phyloP scores from a whole-genome alignment of 257 asterid genomes.

The Eucommia ulmoides region DNA sequence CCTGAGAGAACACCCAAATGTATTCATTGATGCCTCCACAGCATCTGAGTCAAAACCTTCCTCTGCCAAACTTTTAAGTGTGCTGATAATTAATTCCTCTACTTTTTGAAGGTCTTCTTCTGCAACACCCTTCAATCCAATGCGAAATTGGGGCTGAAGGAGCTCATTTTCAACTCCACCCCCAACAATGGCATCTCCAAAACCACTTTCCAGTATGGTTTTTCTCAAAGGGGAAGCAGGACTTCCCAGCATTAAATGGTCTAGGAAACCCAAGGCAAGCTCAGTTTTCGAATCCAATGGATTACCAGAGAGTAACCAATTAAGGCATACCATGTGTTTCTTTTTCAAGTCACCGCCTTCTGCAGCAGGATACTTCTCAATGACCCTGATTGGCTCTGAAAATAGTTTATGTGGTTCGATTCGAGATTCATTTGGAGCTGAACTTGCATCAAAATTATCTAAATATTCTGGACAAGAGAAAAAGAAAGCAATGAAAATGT shows the following conservation, averaged over 20 bases:
- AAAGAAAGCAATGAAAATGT: conserved; percentile 9
- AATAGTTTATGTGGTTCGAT: conserved; percentile 69
- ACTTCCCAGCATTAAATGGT: conserved; percentile 87
- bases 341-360: conserved; percentile 80
- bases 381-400: conserved; percentile 57
- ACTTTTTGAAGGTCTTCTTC: conserved; percentile 68
- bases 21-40: conserved; percentile 96
- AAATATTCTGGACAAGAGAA: conserved; percentile 57
- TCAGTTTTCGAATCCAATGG: conserved; percentile 93
- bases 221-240: conserved; percentile 98
- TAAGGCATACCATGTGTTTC: conserved; percentile 94
- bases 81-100: conserved; percentile 55
- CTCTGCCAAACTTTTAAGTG: conserved; percentile 55
- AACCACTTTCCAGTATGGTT: conserved; percentile 84
- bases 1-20: conserved; percentile 91
- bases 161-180: conserved; percentile 97
- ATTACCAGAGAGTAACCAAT: conserved; percentile 82
- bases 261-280: conserved; percentile 77
- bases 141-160: conserved; percentile 92
- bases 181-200: conserved; percentile 94
- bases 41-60: conserved; percentile 91
- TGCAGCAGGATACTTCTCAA: conserved; percentile 87
- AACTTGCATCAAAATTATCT: conserved; percentile 76
- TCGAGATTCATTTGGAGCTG: conserved; percentile 72
- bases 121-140: conserved; percentile 90